Conservation (phyloP, 2,329 filamentous ascomycete genomes). For the Hypoxylon sp. region DNA sequence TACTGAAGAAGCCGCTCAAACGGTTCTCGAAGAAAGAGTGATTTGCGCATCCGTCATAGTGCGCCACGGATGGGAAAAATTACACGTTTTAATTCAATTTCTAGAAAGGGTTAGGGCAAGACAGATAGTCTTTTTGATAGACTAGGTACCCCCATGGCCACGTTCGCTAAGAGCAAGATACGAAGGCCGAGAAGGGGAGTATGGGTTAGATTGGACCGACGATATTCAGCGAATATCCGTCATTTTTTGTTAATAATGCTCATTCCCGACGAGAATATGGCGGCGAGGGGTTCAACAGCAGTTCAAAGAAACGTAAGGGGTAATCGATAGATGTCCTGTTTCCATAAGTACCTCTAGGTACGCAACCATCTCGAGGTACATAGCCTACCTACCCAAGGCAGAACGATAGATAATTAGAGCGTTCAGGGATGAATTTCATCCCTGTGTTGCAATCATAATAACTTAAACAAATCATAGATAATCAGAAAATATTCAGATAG, state of each 20-base stretch:
- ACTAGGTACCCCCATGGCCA: neutral
- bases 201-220: neutral
- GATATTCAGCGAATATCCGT: neutral
- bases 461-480: neutral
- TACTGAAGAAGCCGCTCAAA: constrained; percentile 51
- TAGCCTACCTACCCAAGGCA: neutral
- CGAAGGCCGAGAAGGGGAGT: neutral
- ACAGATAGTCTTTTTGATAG: neutral
- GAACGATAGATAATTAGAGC: neutral
- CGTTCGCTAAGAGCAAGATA: neutral
- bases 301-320: neutral
- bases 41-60: neutral
- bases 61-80: neutral
- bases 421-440: neutral
- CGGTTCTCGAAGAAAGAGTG: constrained; percentile 21
- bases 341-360: neutral
- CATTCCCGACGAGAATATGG: neutral
- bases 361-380: neutral
- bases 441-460: neutral
- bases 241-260: neutral
- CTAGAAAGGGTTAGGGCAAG: neutral
- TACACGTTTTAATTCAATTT: neutral
- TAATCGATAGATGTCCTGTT: neutral
- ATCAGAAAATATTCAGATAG: neutral
- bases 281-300: neutral